Percentiles rank a stretch among this genome's conserved stretches.
phyloP scores from a whole-genome alignment of 2,329 filamentous ascomycete genomes.

The Neofusicoccum cordaticola region DNA sequence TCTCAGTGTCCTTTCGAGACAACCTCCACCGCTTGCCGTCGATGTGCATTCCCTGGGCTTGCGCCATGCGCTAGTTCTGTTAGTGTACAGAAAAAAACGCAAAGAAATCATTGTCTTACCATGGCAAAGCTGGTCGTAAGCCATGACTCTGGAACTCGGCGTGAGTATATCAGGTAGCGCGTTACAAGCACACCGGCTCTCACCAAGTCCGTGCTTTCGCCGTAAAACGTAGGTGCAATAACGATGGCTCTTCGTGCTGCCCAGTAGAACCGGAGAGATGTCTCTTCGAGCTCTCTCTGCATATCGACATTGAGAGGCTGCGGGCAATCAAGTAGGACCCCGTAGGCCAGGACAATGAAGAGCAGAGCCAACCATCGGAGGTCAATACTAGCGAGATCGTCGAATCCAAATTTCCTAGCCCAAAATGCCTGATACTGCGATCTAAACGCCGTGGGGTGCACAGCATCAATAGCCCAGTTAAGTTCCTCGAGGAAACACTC shows the following conservation, averaged over 20 bases:
- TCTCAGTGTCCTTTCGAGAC: constrained; percentile 37
- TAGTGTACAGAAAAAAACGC: not conserved
- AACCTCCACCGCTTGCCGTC: constrained; percentile 42
- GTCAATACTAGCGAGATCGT: constrained; percentile 41
- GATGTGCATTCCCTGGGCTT: constrained; percentile 45
- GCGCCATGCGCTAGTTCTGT: constrained; percentile 34
- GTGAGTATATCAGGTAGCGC: constrained; percentile 40
- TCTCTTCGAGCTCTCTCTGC: constrained; percentile 38
- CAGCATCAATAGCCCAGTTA: constrained; percentile 38
- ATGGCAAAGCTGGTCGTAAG: constrained; percentile 44
- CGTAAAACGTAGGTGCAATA: constrained; percentile 43
- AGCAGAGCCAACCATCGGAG: constrained; percentile 43
- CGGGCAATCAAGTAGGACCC: constrained; percentile 38
- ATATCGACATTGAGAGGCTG: constrained; percentile 31
- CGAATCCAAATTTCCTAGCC: constrained; percentile 39
- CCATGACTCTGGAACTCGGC: constrained; percentile 41
- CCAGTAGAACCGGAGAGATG: constrained; percentile 44
- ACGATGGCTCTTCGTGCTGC: constrained; percentile 40
- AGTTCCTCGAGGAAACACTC: constrained; percentile 37
- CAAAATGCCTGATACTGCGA: constrained; percentile 40
- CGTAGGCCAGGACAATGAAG: constrained; percentile 42
- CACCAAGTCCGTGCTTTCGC: constrained; percentile 42
- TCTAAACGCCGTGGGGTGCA: constrained; percentile 36
- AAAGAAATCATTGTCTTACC: not conserved
- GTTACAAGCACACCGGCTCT: constrained; percentile 42